These are phyloP conservation scores for Leishmania gerbilli DNA, from an alignment of 208 protist genomes.

Conservation along the genomic window DNA sequence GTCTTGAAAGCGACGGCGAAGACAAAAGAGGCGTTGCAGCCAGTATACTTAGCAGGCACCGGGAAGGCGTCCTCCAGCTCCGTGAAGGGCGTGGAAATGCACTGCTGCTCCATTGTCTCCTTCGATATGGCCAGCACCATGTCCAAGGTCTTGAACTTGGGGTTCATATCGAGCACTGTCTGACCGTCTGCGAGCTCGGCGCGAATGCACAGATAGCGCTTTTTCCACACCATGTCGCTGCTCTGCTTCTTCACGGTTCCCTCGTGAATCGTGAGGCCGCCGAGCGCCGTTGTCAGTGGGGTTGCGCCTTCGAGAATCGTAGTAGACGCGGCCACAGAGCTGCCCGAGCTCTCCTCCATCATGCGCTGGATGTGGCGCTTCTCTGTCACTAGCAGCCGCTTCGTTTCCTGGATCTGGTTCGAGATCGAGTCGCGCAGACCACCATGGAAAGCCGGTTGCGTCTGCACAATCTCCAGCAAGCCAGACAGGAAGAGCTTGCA, in stretches of 20 bases:
- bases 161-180: slow-evolving; percentile 44
- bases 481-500: slow-evolving; percentile 80
- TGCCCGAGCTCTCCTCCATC: slow-evolving; percentile 61
- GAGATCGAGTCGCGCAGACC: slow-evolving; percentile 60
- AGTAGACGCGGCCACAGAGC: slow-evolving; percentile 45
- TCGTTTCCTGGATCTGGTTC: slow-evolving; percentile 62
- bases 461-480: slow-evolving; percentile 76
- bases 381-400: slow-evolving; percentile 56
- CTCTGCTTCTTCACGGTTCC: slow-evolving; percentile 74
- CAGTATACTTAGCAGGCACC: slow-evolving; percentile 78
- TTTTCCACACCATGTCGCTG: slow-evolving; percentile 77
- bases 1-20: slow-evolving; percentile 84
- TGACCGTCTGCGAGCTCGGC: slow-evolving; percentile 65
- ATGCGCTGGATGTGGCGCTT: slow-evolving; percentile 40
- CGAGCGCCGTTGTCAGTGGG: slow-evolving; percentile 51
- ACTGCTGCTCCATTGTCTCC: slow-evolving; percentile 81
- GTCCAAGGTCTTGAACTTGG: slow-evolving; percentile 69
- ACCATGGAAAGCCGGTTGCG: slow-evolving; percentile 62
- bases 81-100: slow-evolving; percentile 71
- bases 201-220: slow-evolving; percentile 77
- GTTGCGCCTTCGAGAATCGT: slow-evolving; percentile 71
- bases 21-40: slow-evolving; percentile 65
- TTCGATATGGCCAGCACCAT: slow-evolving; percentile 74
- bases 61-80: slow-evolving; percentile 81
- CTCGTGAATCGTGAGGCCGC: slow-evolving; percentile 64